Percentiles rank a stretch among this genome's conserved stretches.
Conservation (phyloP, 805 yeast genomes). For the Starmerella scarabaei region DNA sequence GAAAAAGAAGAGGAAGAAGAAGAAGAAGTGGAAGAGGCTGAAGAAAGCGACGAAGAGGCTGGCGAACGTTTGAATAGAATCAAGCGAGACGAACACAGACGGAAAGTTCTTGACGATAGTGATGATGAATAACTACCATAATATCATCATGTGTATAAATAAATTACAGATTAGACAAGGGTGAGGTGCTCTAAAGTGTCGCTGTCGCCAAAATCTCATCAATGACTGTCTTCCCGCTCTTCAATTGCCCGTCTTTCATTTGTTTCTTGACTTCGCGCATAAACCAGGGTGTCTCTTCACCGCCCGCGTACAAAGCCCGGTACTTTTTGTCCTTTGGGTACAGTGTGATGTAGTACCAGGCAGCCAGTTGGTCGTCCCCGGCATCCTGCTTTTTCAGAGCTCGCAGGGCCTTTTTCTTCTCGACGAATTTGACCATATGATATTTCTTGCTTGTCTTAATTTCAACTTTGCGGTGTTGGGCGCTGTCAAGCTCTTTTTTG, state of each 20-base stretch:
- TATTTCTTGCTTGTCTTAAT: constrained; percentile 55
- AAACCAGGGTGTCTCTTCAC: constrained; percentile 28
- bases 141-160: not conserved
- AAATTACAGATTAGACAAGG: not conserved
- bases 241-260: constrained; percentile 42
- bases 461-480: constrained; percentile 34
- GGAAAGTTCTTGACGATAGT: constrained; percentile 19
- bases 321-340: constrained; percentile 75
- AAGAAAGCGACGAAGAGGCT: not conserved
- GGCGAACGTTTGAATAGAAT: not conserved
- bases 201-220: constrained; percentile 24
- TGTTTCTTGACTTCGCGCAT: constrained; percentile 42
- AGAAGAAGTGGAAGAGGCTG: constrained; percentile 4
- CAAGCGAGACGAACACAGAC: constrained; percentile 2
- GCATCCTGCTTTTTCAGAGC: constrained; percentile 41
- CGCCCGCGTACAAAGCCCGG: constrained; percentile 56
- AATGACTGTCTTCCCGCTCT: constrained; percentile 40
- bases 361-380: constrained; percentile 29
- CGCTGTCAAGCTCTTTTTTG: constrained; percentile 42
- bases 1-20: constrained; percentile 1
- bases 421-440: constrained; percentile 89
- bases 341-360: constrained; percentile 58
- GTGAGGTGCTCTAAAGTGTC: not conserved
- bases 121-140: not conserved
- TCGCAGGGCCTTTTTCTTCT: constrained; percentile 70